A percentile compares a stretch with the other conserved stretches of the same genome.
phyloP scores from a whole-genome alignment of 148 eudicot genomes.

The Agrostemma githago region DNA sequence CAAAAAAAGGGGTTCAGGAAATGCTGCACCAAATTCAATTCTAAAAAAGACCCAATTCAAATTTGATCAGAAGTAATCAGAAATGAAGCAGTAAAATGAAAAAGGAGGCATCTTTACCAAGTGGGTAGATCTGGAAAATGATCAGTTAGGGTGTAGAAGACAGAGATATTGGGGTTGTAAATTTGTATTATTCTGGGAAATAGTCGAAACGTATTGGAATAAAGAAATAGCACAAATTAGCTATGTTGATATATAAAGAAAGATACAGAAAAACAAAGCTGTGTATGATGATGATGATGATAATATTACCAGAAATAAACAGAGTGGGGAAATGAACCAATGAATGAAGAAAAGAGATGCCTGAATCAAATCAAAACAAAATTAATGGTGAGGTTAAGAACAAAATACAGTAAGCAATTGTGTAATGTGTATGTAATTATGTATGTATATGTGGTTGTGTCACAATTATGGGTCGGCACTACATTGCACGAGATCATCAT shows the following conservation, averaged over 20 bases:
- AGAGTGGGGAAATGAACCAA: background rate
- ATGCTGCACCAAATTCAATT: background rate
- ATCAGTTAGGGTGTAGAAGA: conserved; percentile 1
- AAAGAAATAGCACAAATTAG: background rate
- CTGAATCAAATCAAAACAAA: background rate
- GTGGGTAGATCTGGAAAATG: conserved; percentile 3
- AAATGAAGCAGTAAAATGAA: background rate
- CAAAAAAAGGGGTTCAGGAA: background rate
- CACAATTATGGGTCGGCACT: conserved; percentile 5
- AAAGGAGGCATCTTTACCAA: background rate
- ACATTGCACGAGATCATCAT: background rate
- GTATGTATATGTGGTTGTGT: background rate
- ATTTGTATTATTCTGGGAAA: background rate
- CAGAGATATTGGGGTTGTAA: background rate
- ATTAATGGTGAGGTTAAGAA: background rate
- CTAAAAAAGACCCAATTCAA: background rate
- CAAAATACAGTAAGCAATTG: background rate
- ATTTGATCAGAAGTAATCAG: background rate
- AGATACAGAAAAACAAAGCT: background rate
- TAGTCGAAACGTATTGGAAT: background rate
- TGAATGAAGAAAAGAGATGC: background rate
- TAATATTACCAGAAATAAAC: background rate
- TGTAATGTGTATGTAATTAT: background rate
- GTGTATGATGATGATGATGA: background rate
- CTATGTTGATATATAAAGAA: background rate